Evolutionary conservation across 305 asterid species (phyloP), one percentile per base, ranked within the genome.

Genomic region (Fraxinus floribunda): DNA sequence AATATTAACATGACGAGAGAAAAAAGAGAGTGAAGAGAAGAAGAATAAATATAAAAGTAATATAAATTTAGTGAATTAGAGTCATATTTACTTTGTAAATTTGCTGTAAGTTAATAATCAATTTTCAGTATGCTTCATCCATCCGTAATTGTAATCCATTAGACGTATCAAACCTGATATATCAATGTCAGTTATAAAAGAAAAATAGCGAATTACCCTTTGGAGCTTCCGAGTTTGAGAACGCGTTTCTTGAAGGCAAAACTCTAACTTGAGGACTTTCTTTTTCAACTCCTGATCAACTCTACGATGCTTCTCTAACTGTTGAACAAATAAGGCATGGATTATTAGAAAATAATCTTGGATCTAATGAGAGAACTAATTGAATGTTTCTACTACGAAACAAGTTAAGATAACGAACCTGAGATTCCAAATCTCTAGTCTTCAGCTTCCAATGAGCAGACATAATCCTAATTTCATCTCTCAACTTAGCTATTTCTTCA

Each of bases 371-470:
- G 62, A 62, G 77, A 20, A 41, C 8, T 68, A 11, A 26, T 13
- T 29, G 38, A 68, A 29, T 16, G 8, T 10, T 10, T 68, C 8
- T 11, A 68, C 4, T 68, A 18, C 38, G 0, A 68, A 68, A 29
- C 36, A 68, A 0, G 79, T 16, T 24, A 15, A 78, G 5, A 41
- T 70, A 72, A 68, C 83, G 41, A 38, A 95, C 97, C 99, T 95
- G 95, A 83, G 93, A 89, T 86, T 94, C 99, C 70, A 95, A 86
- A 81, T 95, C 97, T 81, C 88, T 86, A 22, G 93, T 92, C 86
- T 93, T 94, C 64, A 90, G 90, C 91, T 91, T 95, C 97, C 97
- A 95, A 78, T 94, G 98, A 81, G 97, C 91, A 78, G 99, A 95
- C 94, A 93, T 90, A 73, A 91, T 35, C 89, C 90, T 89, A 80